Evolutionary conservation across 805 yeast species (phyloP).

Genomic region (Lipomyces lipofer): DNA sequence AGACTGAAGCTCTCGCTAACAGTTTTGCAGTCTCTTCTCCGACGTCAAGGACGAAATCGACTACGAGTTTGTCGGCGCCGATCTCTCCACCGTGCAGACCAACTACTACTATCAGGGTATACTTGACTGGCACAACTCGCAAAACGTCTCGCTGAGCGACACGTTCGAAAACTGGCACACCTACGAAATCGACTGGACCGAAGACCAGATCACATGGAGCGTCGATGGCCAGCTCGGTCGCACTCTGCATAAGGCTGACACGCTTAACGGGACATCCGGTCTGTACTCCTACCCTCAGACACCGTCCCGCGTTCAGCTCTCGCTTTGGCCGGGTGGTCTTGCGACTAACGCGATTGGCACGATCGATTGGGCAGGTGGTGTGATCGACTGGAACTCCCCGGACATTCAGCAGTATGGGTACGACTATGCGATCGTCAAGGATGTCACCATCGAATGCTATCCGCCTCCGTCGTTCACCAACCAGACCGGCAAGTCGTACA

Average conservation of each 20-base stretch:
- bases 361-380: slow-evolving; percentile 79
- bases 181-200: slow-evolving; percentile 83
- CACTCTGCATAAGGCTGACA: slow-evolving; percentile 54
- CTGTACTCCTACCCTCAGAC: slow-evolving; percentile 81
- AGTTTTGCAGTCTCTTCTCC: slow-evolving; percentile 55
- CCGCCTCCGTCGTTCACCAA: slow-evolving; percentile 63
- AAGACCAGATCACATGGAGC: slow-evolving; percentile 64
- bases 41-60: slow-evolving; percentile 90
- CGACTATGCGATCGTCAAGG: slow-evolving; percentile 64
- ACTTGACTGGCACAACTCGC: slow-evolving; percentile 64
- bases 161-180: slow-evolving; percentile 73
- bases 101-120: slow-evolving; percentile 80
- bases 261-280: slow-evolving; percentile 71
- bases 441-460: slow-evolving; percentile 65
- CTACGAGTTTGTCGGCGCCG: slow-evolving; percentile 79
- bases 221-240: slow-evolving; percentile 74
- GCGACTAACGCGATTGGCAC: slow-evolving; percentile 58
- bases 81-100: slow-evolving; percentile 65
- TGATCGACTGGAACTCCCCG: slow-evolving; percentile 72
- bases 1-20: too few species aligned
- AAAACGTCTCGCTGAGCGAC: slow-evolving; percentile 45
- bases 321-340: slow-evolving; percentile 56
- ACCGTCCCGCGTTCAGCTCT: slow-evolving; percentile 73
- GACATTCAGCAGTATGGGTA: slow-evolving; percentile 81
- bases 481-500: slow-evolving; percentile 52